Evolutionary conservation across 202 grass and related monocot species (phyloP).

Genomic region (Panicum virgatum): DNA sequence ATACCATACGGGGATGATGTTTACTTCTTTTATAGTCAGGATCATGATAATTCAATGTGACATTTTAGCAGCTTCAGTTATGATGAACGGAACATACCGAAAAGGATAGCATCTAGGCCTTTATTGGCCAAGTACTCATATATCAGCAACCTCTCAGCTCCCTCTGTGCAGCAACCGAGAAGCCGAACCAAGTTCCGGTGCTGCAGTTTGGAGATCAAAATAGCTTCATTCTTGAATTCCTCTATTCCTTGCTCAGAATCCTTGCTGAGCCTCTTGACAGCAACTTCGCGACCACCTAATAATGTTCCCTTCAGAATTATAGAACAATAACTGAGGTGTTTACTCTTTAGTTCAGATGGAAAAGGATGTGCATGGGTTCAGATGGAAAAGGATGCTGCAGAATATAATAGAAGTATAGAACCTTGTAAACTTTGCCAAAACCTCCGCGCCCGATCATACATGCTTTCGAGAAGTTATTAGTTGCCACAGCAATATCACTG

Average conservation of each 20-base stretch:
- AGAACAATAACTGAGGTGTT: neutral
- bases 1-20: neutral
- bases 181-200: conserved; percentile 62
- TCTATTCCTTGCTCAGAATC: conserved; percentile 58
- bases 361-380: neutral
- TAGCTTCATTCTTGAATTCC: conserved; percentile 67
- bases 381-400: neutral
- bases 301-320: conserved; percentile 35
- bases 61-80: neutral
- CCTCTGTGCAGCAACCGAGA: conserved; percentile 57
- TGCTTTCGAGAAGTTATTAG: conserved; percentile 40
- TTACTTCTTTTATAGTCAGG: neutral
- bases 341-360: neutral
- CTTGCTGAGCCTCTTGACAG: conserved; percentile 58
- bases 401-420: conserved; percentile 20
- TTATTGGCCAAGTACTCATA: conserved; percentile 69
- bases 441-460: conserved; percentile 41
- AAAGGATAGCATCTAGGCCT: conserved; percentile 60
- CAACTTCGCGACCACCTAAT: conserved; percentile 41
- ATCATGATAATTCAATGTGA: neutral
- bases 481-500: conserved; percentile 39
- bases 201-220: conserved; percentile 62
- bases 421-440: conserved; percentile 57
- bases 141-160: conserved; percentile 58
- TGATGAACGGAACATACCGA: conserved; percentile 39